Evolutionary conservation across 78 protist species (phyloP).

Genomic region (Speleostelium caveatum): DNA sequence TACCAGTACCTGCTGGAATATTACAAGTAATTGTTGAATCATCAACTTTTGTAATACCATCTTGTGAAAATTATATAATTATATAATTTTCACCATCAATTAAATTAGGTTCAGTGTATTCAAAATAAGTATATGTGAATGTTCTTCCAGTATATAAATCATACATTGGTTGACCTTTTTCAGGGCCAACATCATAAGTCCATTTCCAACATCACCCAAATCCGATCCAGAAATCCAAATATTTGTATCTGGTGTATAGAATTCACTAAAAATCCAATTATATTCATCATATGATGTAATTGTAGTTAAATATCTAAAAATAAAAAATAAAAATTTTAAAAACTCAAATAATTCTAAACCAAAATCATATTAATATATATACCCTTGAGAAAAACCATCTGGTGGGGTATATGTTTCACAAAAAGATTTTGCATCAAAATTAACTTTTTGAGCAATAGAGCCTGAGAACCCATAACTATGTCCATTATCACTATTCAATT

Average conservation of each 20-base stretch:
- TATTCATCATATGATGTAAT: constrained; percentile 1
- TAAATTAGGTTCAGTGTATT: constrained; percentile 1
- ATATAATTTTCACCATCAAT: neutral
- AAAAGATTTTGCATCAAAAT: neutral
- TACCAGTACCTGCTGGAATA: neutral
- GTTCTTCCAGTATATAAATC: neutral
- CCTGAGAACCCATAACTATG: too few relatives aligned
- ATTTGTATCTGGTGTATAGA: neutral
- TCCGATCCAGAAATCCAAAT: constrained; percentile 9
- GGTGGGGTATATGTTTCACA: neutral
- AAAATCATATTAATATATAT: too few relatives aligned
- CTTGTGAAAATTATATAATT: neutral
- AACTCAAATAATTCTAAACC: too few relatives aligned
- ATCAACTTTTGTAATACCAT: neutral
- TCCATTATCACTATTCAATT: too few relatives aligned
- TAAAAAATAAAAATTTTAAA: too few relatives aligned
- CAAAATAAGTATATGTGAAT: constrained; percentile 1
- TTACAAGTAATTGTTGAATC: neutral
- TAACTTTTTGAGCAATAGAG: too few relatives aligned
- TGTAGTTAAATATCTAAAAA: constrained; percentile 2
- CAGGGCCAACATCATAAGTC: constrained; percentile 18
- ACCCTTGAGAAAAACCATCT: neutral
- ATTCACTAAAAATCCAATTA: neutral
- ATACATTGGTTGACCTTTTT: neutral
- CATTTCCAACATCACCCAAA: neutral